A percentile compares a stretch with the other conserved stretches of the same genome.
Evolutionary conservation across 257 asterid species (phyloP).

Genomic region (Penstemon barbatus): DNA sequence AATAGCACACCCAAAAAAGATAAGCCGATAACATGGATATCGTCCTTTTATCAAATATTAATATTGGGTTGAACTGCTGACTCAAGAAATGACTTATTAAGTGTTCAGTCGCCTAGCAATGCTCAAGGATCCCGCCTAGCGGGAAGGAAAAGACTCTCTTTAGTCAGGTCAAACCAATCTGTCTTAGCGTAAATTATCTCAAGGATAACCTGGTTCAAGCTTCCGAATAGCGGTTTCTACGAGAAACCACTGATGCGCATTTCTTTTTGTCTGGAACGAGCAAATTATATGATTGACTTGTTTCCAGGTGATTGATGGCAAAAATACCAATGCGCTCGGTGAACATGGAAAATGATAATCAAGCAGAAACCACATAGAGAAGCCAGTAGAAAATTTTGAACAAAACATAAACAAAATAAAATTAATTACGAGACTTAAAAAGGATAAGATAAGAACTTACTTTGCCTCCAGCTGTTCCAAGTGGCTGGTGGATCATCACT

Average conservation of each 20-base stretch:
- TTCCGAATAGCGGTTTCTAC: too few relatives aligned
- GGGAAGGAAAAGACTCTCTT: too few relatives aligned
- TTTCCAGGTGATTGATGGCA: background rate
- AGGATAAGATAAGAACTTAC: constrained; percentile 38
- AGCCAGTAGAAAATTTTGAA: background rate
- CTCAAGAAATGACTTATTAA: too few relatives aligned
- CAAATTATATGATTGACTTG: background rate
- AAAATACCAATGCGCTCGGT: background rate
- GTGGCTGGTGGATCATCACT: constrained; percentile 98
- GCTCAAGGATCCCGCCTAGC: too few relatives aligned
- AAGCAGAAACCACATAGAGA: background rate
- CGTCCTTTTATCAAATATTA: too few relatives aligned
- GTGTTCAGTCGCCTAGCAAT: too few relatives aligned
- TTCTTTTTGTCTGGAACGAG: background rate
- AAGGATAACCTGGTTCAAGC: too few relatives aligned
- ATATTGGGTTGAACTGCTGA: too few relatives aligned
- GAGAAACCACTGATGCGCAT: background rate
- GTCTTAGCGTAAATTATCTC: too few relatives aligned
- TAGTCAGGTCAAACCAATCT: too few relatives aligned
- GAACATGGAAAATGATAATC: background rate
- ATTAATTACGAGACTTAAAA: constrained; percentile 10
- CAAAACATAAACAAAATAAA: background rate
- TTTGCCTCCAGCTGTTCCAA: constrained; percentile 75
- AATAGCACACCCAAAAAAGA: too few relatives aligned
- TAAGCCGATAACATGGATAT: too few relatives aligned